Evolutionary conservation across 441 rosid genomes (phyloP).

Genomic region (Jatropha multifida): DNA sequence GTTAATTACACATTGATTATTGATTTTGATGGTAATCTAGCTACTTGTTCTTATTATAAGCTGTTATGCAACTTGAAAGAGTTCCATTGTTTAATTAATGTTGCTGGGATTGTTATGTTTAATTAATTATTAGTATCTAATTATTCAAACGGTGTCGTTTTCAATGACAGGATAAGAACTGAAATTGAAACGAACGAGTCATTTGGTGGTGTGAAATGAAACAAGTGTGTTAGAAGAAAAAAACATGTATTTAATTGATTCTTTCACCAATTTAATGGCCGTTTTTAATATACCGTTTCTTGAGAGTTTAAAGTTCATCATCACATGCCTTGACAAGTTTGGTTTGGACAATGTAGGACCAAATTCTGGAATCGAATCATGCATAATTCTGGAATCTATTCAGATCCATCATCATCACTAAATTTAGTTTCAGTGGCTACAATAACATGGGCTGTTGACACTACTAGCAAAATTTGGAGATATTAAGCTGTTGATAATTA

Average conservation of each 20-base stretch:
- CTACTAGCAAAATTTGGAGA: neutral
- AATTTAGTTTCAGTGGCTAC: neutral
- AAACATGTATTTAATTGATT: no score
- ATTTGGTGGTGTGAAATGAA: neutral
- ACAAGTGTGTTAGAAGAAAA: no score
- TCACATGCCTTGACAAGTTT: neutral
- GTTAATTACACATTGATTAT: neutral
- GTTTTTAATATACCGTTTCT: neutral
- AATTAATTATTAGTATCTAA: neutral
- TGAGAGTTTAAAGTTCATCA: neutral
- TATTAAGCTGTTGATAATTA: neutral
- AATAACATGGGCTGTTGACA: constrained; percentile 1
- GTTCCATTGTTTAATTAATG: neutral
- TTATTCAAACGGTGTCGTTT: constrained; percentile 5
- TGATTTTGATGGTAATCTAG: neutral
- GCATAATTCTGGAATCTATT: neutral
- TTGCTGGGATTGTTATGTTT: neutral
- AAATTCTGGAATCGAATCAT: neutral
- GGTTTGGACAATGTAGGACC: neutral
- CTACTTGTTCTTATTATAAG: constrained; percentile 5
- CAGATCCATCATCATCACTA: neutral
- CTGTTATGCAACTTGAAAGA: neutral
- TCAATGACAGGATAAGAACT: neutral
- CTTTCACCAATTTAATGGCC: no score
- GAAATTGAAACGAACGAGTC: neutral